Conservation (phyloP, 345 rosid genomes). For the Eutrema yunnanense region DNA sequence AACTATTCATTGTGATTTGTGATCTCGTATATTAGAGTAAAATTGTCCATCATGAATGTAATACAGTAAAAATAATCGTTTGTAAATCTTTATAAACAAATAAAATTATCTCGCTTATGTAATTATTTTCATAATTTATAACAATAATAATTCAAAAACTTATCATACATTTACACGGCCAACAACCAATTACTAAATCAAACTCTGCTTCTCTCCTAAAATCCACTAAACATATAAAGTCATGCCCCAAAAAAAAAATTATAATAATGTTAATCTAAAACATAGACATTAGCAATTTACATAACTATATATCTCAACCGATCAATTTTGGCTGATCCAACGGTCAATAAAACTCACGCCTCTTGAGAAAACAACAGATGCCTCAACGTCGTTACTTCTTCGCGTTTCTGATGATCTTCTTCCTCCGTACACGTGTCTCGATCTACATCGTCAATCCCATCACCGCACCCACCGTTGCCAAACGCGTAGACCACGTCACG, state of each 20-base stretch:
- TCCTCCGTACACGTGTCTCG: neutral
- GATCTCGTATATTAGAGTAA: too few relatives aligned
- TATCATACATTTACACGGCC: neutral
- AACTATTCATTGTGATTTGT: too few relatives aligned
- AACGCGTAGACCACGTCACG: conserved; percentile 59
- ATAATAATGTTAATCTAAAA: neutral
- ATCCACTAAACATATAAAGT: neutral
- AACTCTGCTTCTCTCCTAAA: neutral
- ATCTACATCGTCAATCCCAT: neutral
- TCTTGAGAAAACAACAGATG: conserved; percentile 2
- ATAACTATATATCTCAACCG: conserved; percentile 1
- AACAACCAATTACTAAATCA: neutral
- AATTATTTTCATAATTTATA: too few relatives aligned
- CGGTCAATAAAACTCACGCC: neutral
- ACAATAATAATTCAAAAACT: too few relatives aligned
- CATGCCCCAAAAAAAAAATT: neutral
- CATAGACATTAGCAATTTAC: neutral
- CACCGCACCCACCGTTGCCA: conserved; percentile 2
- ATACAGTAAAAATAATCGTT: too few relatives aligned
- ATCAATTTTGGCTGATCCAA: neutral
- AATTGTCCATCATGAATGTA: too few relatives aligned
- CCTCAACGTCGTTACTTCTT: conserved; percentile 11
- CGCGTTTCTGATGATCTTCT: neutral
- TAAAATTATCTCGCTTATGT: too few relatives aligned
- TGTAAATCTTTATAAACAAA: too few relatives aligned